phyloP scores from a whole-genome alignment of 257 asterid genomes.

The Gynochthodes officinalis region DNA sequence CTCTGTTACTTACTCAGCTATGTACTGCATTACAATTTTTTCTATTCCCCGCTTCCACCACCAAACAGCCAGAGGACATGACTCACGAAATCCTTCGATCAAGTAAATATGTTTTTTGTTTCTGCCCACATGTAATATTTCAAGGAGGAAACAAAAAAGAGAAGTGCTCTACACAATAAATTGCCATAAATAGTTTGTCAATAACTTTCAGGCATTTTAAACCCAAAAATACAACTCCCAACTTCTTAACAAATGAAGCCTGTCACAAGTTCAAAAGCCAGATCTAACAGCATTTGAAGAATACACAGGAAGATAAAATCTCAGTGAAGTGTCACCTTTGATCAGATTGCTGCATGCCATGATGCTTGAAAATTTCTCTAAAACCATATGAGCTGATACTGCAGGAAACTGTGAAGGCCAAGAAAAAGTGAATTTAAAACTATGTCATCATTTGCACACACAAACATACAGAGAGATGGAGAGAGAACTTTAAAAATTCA shows the following conservation, averaged over 20 bases:
- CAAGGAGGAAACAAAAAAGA: not conserved
- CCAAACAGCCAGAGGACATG: not conserved
- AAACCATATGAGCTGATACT: slow-evolving; percentile 66
- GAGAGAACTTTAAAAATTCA: not conserved
- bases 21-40: not conserved
- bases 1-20: not conserved
- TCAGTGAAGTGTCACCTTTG: slow-evolving; percentile 23
- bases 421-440: not conserved
- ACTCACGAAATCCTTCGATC: not conserved
- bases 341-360: slow-evolving; percentile 49
- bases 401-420: slow-evolving; percentile 57
- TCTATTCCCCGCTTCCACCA: not conserved
- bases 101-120: not conserved
- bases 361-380: slow-evolving; percentile 82
- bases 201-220: not conserved
- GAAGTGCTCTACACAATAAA: not conserved
- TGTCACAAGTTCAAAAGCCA: not conserved
- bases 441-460: not conserved
- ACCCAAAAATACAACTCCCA: not conserved
- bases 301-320: not conserved
- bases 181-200: not conserved
- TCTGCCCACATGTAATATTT: not conserved
- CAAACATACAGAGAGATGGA: not conserved
- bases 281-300: not conserved
- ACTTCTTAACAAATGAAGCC: not conserved